Evolutionary conservation across 208 protist genomes (phyloP), one percentile per base, ranked within the genome.

Genomic region (Trypanosoma caninum): DNA sequence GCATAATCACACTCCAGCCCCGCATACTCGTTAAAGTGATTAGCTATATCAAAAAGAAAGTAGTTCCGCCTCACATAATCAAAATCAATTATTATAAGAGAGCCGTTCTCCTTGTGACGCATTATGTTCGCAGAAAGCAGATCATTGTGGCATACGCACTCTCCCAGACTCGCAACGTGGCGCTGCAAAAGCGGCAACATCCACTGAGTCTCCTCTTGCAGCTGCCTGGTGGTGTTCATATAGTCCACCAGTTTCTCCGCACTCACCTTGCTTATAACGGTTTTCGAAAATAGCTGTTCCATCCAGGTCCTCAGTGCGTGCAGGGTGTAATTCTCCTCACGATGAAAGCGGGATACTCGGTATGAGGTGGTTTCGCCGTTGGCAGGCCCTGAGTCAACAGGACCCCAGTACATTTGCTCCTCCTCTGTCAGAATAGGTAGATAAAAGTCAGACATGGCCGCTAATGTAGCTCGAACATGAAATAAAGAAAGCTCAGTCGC

Each of bases 21-120:
- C 1, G 79, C 73, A 76, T 94, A 95, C 69, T 97, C 93, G 67
- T 91, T 89, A 56, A 97, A 94, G 76, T 96, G 88, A 65, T 97
- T 97, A 3, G 84, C 93, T 35, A 94, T 65, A 53, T 97, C 93
- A 64, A 92, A 97, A 0, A 91, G 56, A 52, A 92, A 60, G 56
- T 82, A 97, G 67, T 94, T 88, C 10, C 87, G 78, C 50, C 78
- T 83, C 0, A 77, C 81, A 74, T 97, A 97, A 58, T 97, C 93
- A 68, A 95, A 97, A 74, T 97, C 93, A 68, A 97, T 97, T 47
- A 97, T 82, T 40, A 76, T 80, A n/a, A 95, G 62, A 11, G 66
- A 56, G 6, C 78, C 65, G 27, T 51, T 80, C 22, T 18, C 48
- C 28, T 25, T 66, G 63, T 90, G 72, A 8, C 84, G 80, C 86